Evolutionary conservation across 352 stramenopile species (phyloP), one percentile per base, ranked within the genome.

Genomic region (Thalassiosira livingstoniorum): DNA sequence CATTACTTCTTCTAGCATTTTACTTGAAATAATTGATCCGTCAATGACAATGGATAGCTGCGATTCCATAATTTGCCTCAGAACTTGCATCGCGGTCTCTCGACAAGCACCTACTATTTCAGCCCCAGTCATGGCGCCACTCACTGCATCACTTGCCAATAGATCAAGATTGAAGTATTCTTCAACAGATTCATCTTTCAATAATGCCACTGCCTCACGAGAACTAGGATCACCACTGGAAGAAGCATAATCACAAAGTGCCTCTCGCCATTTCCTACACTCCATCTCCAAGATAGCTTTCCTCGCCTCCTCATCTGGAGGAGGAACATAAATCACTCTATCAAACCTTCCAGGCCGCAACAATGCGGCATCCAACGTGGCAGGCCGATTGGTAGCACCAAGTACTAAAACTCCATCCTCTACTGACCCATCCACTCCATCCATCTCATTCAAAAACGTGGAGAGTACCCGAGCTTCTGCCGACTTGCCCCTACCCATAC

Each of bases 381-480:
- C 95, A 4, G 98, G 90, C n/a, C 97, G 93, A 79, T 99, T 99
- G 0, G 98, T 99, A 3, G 98, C 98, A 18, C 95, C 98, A 68
- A 99, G 96, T n/a, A 99, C 97, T 29, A 99, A 92, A 0, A 99
- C 97, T 32, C 96, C 96, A 58, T 95, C 90, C 11, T 83, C 75
- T 18, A 73, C 80, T 15, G 83, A 83, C 34, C 80, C 76, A 82
- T 94, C 87, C 10, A 96, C 85, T 13, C 94, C 94, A 85, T 97
- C 94, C 84, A 97, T 96, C 85, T 96, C 93, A 78, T 95, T 97
- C n/a, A 97, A 77, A 72, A 97, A 96, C 2, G 92, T 96, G 11
- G 91, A 90, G 4, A 96, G 68, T 1, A 97, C 92, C 27, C 93
- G 74, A 39, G 85, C 86, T 76, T 94, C 88, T 4, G 85, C 87